These are phyloP conservation scores for Penicillium sp. DNA, from an alignment of 2,329 filamentous ascomycete genomes.

Conservation along the genomic window DNA sequence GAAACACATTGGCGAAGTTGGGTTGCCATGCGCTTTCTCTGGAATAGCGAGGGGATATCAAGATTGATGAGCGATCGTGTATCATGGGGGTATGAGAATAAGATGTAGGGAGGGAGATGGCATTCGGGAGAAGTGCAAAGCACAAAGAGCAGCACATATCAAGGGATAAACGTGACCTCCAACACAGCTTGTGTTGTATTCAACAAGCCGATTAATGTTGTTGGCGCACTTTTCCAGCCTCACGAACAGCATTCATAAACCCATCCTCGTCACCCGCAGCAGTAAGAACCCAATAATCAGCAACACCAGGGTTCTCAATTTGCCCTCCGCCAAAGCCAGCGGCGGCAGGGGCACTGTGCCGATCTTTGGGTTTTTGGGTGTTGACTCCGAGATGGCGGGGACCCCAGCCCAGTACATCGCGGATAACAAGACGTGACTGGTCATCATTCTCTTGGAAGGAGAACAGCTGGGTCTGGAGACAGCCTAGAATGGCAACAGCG, in stretches of 20 bases:
- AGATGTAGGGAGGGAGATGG: background rate
- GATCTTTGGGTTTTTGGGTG: conserved; percentile 31
- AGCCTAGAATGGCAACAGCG: conserved; percentile 46
- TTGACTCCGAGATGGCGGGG: conserved; percentile 34
- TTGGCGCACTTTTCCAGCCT: conserved; percentile 43
- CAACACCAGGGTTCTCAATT: conserved; percentile 37
- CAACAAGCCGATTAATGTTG: conserved; percentile 4
- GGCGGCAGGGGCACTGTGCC: conserved; percentile 38
- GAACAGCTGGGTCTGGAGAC: conserved; percentile 45
- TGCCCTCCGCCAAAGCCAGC: conserved; percentile 38
- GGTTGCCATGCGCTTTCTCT: background rate
- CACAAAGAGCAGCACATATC: background rate
- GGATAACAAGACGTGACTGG: conserved; percentile 35
- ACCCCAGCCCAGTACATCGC: conserved; percentile 39
- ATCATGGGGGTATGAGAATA: background rate
- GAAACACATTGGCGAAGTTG: background rate
- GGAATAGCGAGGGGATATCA: conserved; percentile 8
- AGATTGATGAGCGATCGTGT: background rate
- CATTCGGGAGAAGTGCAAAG: background rate
- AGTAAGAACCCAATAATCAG: conserved; percentile 45
- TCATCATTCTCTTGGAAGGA: conserved; percentile 40
- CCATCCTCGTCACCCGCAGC: conserved; percentile 42
- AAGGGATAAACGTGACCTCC: background rate
- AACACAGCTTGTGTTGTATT: background rate
- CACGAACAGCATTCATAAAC: conserved; percentile 44